Conservation (phyloP, 176 grass and related monocot species). For the Rhynchospora breviuscula region DNA sequence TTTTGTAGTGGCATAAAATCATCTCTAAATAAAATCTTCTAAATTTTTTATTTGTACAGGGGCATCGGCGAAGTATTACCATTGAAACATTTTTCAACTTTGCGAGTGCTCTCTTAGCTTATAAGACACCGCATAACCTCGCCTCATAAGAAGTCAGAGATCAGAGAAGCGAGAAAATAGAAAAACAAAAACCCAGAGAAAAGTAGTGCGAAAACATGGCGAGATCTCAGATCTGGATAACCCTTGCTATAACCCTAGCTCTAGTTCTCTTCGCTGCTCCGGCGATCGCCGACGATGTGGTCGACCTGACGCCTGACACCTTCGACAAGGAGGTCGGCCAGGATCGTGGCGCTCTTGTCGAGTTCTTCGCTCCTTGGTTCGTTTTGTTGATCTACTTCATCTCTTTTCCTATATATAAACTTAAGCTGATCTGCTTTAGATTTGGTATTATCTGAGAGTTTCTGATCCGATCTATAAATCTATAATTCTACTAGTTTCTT, state of each 20-base stretch:
- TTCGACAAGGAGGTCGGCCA: slow-evolving; percentile 94
- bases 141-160: not conserved
- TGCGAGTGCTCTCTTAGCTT: slow-evolving; percentile 4
- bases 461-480: slow-evolving; percentile 32
- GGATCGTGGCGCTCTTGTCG: slow-evolving; percentile 79
- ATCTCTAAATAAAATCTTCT: too few species aligned
- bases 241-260: slow-evolving; percentile 29
- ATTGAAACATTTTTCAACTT: not conserved
- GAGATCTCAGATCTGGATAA: slow-evolving; percentile 51
- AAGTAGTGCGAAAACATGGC: slow-evolving; percentile 26
- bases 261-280: slow-evolving; percentile 29
- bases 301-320: slow-evolving; percentile 65
- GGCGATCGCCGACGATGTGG: slow-evolving; percentile 47
- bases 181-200: not conserved
- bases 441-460: not conserved
- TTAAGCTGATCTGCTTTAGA: not conserved
- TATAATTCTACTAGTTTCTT: not conserved
- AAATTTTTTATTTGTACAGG: not conserved
- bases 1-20: too few species aligned
- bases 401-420: not conserved
- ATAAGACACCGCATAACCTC: not conserved
- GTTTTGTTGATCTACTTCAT: not conserved
- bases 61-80: not conserved
- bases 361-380: slow-evolving; percentile 88
- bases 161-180: not conserved